These are phyloP conservation scores for Micractinium conductrix DNA, from an alignment of 139 green algal species.

Conservation along the genomic window DNA sequence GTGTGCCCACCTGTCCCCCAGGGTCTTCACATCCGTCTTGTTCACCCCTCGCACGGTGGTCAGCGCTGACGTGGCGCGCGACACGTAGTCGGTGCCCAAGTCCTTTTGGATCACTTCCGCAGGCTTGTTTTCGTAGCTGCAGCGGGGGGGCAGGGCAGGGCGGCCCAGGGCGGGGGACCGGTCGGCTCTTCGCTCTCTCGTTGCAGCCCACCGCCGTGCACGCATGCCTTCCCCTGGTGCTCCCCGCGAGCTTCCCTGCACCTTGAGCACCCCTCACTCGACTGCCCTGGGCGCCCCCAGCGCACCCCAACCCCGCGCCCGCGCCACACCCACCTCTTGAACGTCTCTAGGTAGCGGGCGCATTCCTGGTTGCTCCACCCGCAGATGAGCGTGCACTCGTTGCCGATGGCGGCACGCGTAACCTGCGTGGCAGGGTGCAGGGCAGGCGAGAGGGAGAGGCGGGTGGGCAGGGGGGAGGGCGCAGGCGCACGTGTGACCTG, in stretches of 20 bases:
- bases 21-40: constrained; percentile 77
- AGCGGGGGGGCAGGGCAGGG: too few relatives aligned
- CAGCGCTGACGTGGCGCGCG: constrained; percentile 69
- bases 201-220: too few relatives aligned
- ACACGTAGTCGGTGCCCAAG: constrained; percentile 78
- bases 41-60: constrained; percentile 84
- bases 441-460: too few relatives aligned
- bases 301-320: too few relatives aligned
- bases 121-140: constrained; percentile 89
- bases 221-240: too few relatives aligned
- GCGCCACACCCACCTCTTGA: constrained; percentile 67
- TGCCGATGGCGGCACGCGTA: constrained; percentile 76
- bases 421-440: constrained; percentile 52
- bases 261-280: too few relatives aligned
- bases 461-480: too few relatives aligned
- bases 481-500: neutral
- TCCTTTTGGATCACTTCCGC: constrained; percentile 77
- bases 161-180: too few relatives aligned
- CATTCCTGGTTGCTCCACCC: constrained; percentile 88
- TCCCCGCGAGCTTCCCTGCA: too few relatives aligned
- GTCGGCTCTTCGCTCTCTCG: too few relatives aligned
- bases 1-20: constrained; percentile 64
- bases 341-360: constrained; percentile 92
- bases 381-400: constrained; percentile 89
- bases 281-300: too few relatives aligned